A percentile compares a stretch with the other conserved stretches of the same genome.
Conservation (phyloP, 495 filamentous ascomycete genomes). For the Trichoderma orchidacearum region DNA sequence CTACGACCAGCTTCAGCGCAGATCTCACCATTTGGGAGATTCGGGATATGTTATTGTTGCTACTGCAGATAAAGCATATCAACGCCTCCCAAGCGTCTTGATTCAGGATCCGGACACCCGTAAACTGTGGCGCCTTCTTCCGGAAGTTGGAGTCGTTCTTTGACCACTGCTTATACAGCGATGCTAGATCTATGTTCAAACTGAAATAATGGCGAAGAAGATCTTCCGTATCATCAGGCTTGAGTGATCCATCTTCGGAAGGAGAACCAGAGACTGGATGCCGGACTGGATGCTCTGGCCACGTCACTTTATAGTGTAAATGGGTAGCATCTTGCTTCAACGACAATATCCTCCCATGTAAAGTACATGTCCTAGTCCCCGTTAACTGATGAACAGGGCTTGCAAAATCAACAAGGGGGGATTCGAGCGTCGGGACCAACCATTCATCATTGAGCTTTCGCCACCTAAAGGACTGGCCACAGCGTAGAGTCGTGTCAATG, state of each 20-base stretch:
- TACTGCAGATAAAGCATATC: conserved; percentile 91
- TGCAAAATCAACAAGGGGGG: not conserved
- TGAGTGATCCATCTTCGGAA: not conserved
- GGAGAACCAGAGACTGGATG: conserved; percentile 8
- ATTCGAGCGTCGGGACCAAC: conserved; percentile 20
- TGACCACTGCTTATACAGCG: conserved; percentile 82
- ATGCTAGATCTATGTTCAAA: conserved; percentile 54
- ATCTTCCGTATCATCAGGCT: conserved; percentile 46
- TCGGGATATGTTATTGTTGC: conserved; percentile 93
- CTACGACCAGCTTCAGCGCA: not conserved
- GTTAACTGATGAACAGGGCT: too few species aligned
- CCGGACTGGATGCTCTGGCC: conserved; percentile 21
- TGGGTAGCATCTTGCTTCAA: conserved; percentile 66
- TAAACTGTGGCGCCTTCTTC: conserved; percentile 73
- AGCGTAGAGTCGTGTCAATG: conserved; percentile 80
- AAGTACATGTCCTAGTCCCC: conserved; percentile 52
- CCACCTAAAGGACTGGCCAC: conserved; percentile 93
- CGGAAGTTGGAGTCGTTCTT: conserved; percentile 77
- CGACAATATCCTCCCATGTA: conserved; percentile 72
- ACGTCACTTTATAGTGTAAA: conserved; percentile 70
- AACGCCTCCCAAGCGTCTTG: conserved; percentile 96
- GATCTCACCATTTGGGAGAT: conserved; percentile 76
- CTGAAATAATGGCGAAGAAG: conserved; percentile 74
- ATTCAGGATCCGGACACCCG: conserved; percentile 83
- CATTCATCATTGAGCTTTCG: conserved; percentile 74